Conservation (phyloP, 2,329 filamentous ascomycete species). For the Exophiala sp. region DNA sequence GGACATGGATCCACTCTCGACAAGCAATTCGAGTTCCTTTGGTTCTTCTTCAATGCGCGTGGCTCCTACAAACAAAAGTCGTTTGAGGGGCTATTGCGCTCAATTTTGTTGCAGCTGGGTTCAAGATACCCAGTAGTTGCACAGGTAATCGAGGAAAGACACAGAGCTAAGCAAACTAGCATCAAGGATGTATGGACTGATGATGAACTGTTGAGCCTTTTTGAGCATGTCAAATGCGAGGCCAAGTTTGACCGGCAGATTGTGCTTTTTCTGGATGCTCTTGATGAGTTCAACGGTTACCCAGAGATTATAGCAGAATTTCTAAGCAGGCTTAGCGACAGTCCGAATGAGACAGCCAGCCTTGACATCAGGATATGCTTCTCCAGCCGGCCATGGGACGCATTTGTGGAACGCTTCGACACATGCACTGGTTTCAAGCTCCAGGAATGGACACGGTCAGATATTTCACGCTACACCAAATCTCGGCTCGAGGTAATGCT, state of each 20-base stretch:
- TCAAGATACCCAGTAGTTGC: not conserved
- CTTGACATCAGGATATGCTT: constrained; percentile 1
- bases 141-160: not conserved
- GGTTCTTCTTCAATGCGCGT: constrained; percentile 6
- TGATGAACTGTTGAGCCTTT: not conserved
- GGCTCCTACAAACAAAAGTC: constrained; percentile 6
- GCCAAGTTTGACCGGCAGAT: not conserved
- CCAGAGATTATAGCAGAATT: not conserved
- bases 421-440: not conserved
- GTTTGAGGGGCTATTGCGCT: not conserved
- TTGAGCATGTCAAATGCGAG: not conserved
- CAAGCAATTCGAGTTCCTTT: not conserved
- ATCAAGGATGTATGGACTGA: not conserved
- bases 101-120: constrained; percentile 1
- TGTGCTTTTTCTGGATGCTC: constrained; percentile 3
- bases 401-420: not conserved
- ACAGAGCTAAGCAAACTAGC: not conserved
- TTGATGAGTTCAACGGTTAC: constrained; percentile 5
- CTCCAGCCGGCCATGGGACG: constrained; percentile 1
- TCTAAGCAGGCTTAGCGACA: not conserved
- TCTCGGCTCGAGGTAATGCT: not conserved
- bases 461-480: not conserved
- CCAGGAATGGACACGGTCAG: not conserved
- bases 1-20: not conserved
- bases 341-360: not conserved